A percentile compares a stretch with the other conserved stretches of the same genome.
These are phyloP conservation scores for Botrytis fabae DNA, from an alignment of 2,329 filamentous ascomycete genomes.

Conservation along the genomic window DNA sequence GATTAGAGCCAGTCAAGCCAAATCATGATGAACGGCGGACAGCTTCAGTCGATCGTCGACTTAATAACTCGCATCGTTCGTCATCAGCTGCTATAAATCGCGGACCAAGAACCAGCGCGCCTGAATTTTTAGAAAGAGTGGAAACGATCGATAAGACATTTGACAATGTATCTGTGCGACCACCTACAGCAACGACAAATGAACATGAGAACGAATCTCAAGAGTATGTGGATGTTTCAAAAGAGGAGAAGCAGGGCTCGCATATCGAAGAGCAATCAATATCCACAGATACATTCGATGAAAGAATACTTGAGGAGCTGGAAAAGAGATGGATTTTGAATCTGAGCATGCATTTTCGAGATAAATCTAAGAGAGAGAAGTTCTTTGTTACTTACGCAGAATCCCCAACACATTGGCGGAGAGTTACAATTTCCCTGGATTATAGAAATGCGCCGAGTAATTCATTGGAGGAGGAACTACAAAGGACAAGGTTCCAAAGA, in stretches of 20 bases:
- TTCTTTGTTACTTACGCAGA: conserved; percentile 97
- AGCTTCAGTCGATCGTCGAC: conserved; percentile 60
- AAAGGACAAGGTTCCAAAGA: conserved; percentile 75
- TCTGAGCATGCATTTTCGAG: conserved; percentile 95
- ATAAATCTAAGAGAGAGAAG: conserved; percentile 90
- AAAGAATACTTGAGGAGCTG: conserved; percentile 74
- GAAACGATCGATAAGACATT: conserved; percentile 31
- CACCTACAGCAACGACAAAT: conserved; percentile 24
- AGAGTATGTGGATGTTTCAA: conserved; percentile 37
- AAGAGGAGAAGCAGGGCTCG: conserved; percentile 33
- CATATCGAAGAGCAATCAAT: conserved; percentile 37
- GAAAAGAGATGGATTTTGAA: conserved; percentile 94
- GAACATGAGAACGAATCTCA: conserved; percentile 31
- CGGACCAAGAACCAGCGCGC: conserved; percentile 37
- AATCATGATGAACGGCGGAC: conserved; percentile 69
- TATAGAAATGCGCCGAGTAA: conserved; percentile 78
- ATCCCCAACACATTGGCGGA: conserved; percentile 73
- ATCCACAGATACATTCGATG: conserved; percentile 51
- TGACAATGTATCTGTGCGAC: conserved; percentile 25
- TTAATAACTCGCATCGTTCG: conserved; percentile 30
- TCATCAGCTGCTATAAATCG: conserved; percentile 32
- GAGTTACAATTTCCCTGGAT: conserved; percentile 91
- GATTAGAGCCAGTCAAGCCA: conserved; percentile 65
- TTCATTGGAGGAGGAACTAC: conserved; percentile 83
- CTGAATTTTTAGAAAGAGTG: conserved; percentile 36